These are phyloP conservation scores for Styphnolobium japonicum DNA, from an alignment of 306 rosid genomes.

Conservation along the genomic window DNA sequence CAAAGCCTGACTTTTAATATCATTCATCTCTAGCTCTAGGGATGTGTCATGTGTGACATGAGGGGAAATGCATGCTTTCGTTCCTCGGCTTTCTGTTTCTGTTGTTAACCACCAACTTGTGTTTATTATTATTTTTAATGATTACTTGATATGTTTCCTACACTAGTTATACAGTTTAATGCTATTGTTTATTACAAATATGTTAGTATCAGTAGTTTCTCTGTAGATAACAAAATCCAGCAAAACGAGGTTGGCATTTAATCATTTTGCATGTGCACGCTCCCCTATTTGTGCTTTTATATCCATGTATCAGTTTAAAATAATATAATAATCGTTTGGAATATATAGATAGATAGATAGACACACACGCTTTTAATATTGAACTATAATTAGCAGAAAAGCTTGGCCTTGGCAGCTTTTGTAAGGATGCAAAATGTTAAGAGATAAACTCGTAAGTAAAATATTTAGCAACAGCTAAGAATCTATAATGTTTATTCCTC, in stretches of 20 bases:
- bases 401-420: not conserved
- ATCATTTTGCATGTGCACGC: conserved; percentile 26
- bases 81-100: conserved; percentile 44
- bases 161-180: not conserved
- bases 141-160: not conserved
- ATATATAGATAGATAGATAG: too few species aligned
- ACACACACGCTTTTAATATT: too few species aligned
- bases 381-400: not conserved
- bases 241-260: conserved; percentile 31
- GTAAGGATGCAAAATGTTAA: too few species aligned
- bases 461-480: not conserved
- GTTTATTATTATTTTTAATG: not conserved
- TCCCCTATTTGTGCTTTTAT: not conserved
- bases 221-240: conserved; percentile 3
- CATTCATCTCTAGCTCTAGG: conserved; percentile 41
- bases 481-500: not conserved
- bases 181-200: not conserved
- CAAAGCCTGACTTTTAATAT: conserved; percentile 40
- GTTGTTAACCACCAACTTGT: conserved; percentile 33
- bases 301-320: too few species aligned
- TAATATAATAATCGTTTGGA: too few species aligned
- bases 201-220: not conserved
- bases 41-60: conserved; percentile 37
- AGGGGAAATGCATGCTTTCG: conserved; percentile 29
- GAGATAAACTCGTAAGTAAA: not conserved